phyloP scores from a whole-genome alignment of 495 filamentous ascomycete genomes.

The Podospora anserina region DNA sequence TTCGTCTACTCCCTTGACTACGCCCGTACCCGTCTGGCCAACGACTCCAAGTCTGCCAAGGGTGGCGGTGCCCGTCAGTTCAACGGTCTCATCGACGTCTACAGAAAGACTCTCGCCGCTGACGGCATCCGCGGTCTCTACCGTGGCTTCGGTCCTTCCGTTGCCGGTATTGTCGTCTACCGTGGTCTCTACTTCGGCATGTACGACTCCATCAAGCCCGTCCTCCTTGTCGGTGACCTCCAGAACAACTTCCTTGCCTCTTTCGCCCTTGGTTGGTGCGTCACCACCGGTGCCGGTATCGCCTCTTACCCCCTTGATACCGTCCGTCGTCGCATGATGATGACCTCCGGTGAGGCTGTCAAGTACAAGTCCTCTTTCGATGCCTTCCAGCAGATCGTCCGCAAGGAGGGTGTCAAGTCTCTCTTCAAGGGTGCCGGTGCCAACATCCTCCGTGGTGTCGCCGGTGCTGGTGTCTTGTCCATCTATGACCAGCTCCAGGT shows the following conservation, averaged over 20 bases:
- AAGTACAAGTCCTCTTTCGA: conserved; percentile 97
- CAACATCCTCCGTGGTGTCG: conserved; percentile 99
- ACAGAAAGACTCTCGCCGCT: conserved; percentile 98
- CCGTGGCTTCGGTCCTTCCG: conserved; percentile 99
- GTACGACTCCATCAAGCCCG: conserved; percentile 99
- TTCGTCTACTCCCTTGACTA: conserved; percentile 99
- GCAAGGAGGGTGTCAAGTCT: conserved; percentile 92
- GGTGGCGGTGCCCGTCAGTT: conserved; percentile 97
- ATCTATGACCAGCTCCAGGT: conserved; percentile 99
- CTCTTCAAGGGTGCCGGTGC: conserved; percentile 99
- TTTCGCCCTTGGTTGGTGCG: conserved; percentile 96
- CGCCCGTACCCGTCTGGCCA: conserved; percentile 99
- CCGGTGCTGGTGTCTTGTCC: conserved; percentile 99
- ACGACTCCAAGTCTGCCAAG: conserved; percentile 97
- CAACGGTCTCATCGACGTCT: conserved; percentile 98
- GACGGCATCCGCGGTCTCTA: conserved; percentile 99
- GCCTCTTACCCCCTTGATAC: conserved; percentile 99
- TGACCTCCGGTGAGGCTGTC: conserved; percentile 95
- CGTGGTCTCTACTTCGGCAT: conserved; percentile 99
- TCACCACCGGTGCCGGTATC: conserved; percentile 99
- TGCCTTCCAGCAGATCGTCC: conserved; percentile 91
- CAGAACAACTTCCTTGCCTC: conserved; percentile 98
- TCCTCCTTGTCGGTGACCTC: conserved; percentile 86
- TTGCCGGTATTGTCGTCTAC: conserved; percentile 98
- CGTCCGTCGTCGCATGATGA: conserved; percentile 99